Base-by-base conservation (phyloP, 441 rosid species). In the Jatropha multifida region DNA sequence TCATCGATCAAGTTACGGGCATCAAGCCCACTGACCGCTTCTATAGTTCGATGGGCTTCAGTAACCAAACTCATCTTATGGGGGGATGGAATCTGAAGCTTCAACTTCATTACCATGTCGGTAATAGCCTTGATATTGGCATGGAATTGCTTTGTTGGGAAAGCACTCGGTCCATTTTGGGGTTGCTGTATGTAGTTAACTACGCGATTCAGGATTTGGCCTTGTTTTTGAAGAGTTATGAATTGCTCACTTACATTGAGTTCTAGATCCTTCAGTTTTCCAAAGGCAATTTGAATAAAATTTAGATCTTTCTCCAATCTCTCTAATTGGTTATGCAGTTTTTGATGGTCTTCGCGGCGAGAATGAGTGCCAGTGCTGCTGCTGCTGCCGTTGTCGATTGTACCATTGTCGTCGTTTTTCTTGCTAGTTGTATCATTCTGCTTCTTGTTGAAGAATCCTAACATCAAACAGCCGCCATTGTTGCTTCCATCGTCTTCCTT, bases 101-200 rank as follows among this genome's bases (percentile, higher is more conserved):
- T 83, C 78, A 84, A 56, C 70, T 76, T 80, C 73, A 79, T 74
- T 72, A 86, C 74, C 78, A 77, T 77, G 72, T 73, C 79, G 72
- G 77, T 70, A 75, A 83, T 56, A 7, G 68, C 74, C 52, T 65
- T 70, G 60, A 84, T 77, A 26, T 82, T 80, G 11, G n/a, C 7
- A 37, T 61, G 59, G 4, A 74, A 54, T 44, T 72, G 68, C 64
- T 59, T 75, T 7, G 27, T 27, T 7, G 8, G 48, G n/a, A 64
- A 38, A 13, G 27, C 5, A 63, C 4, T 32, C 11, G 13, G 18
- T n/a, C 18, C 55, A 64, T 64, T 40, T 2, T 17, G 40, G 7
- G 32, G 4, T 38, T 61, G 38, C 15, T 3, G 32, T 4, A 64
- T 5, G 46, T n/a, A 48, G 7, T 10, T 37, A 2, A 69, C 15